These are phyloP conservation scores for Toxoplasma gondii DNA, from an alignment of 169 alveolate species.

Conservation along the genomic window DNA sequence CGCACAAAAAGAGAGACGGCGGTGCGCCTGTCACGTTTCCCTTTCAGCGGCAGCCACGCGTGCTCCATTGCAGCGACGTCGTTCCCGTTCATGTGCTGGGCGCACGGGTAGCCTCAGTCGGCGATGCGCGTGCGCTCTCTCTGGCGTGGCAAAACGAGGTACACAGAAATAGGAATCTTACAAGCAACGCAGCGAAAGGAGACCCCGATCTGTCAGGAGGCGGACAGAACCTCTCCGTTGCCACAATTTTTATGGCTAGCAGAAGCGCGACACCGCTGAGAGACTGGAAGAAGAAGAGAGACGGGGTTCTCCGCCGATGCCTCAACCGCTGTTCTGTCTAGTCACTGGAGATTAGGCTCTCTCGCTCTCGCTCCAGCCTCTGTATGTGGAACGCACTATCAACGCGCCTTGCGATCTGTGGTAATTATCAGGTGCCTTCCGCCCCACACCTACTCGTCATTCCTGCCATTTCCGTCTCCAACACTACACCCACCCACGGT, in stretches of 20 bases:
- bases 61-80: neutral
- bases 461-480: too few species aligned
- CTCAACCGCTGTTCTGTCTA: neutral
- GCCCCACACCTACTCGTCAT: neutral
- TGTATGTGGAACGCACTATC: too few species aligned
- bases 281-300: neutral
- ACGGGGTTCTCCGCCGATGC: neutral
- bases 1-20: slow-evolving; percentile 1
- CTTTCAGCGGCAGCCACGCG: neutral
- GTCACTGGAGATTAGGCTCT: neutral
- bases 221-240: neutral
- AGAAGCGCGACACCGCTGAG: neutral
- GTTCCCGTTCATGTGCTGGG: neutral
- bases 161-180: neutral
- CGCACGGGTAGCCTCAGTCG: neutral
- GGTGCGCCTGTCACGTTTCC: neutral
- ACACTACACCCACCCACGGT: too few species aligned
- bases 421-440: neutral
- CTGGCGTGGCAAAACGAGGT: neutral
- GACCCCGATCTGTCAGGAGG: neutral
- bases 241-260: slow-evolving; percentile 2
- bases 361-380: too few species aligned
- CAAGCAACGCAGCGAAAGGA: neutral
- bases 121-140: neutral
- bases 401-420: neutral